Percentiles rank a stretch among this genome's conserved stretches.
Conservation (phyloP, 2,329 filamentous ascomycete species). For the Fusarium setosum region DNA sequence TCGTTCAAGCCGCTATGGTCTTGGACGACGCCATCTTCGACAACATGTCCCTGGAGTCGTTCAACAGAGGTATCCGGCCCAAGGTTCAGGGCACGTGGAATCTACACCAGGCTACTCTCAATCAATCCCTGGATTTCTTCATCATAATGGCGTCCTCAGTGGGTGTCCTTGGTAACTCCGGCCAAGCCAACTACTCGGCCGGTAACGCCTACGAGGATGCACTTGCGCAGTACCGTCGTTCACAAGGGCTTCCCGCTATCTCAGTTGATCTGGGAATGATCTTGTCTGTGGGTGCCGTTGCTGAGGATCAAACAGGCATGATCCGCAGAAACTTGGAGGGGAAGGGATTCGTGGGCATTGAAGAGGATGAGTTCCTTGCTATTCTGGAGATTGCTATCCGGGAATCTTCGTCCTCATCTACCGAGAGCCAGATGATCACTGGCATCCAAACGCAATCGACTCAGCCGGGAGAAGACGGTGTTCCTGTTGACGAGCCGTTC, state of each 20-base stretch:
- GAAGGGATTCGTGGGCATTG: too few species aligned
- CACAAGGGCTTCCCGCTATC: conserved; percentile 1
- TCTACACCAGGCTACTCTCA: conserved; percentile 35
- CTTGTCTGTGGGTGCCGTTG: too few species aligned
- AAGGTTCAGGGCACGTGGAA: conserved; percentile 48
- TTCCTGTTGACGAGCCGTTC: too few species aligned
- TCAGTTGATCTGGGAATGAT: neutral
- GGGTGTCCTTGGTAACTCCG: conserved; percentile 47
- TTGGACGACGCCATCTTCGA: conserved; percentile 44
- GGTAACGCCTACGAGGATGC: conserved; percentile 48
- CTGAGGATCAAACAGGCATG: too few species aligned
- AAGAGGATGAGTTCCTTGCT: too few species aligned
- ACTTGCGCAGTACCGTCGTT: conserved; percentile 27
- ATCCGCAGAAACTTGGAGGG: too few species aligned
- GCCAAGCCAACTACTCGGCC: conserved; percentile 55
- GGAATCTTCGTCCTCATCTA: too few species aligned
- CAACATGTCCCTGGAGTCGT: conserved; percentile 39
- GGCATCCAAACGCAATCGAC: too few species aligned
- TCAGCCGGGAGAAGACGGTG: too few species aligned
- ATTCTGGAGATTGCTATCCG: too few species aligned
- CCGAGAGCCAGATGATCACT: too few species aligned
- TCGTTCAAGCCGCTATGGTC: conserved; percentile 36
- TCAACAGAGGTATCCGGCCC: conserved; percentile 40
- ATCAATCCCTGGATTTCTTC: conserved; percentile 51
- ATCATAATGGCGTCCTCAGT: conserved; percentile 50